Evolutionary conservation across 306 rosid genomes (phyloP), one percentile per base, ranked within the genome.

Genomic region (Quercus alba): DNA sequence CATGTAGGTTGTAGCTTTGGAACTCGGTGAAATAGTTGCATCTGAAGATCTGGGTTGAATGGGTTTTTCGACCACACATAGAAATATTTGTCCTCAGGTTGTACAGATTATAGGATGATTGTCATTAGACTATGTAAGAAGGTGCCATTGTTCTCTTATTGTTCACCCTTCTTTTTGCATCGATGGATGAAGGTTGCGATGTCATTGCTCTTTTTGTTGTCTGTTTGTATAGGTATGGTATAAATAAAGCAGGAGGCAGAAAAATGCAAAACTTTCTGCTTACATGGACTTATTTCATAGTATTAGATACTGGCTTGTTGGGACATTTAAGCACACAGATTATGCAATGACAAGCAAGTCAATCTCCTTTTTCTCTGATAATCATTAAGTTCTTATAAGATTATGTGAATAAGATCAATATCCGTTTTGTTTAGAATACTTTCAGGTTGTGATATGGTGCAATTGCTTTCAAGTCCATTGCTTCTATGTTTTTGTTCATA

Each of bases 1-100:
- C 97, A 94, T 77, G 87, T 92, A 5, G 92, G 97, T 64, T 88
- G 86, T 85, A 91, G 98, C 89, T 94, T 94, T 20, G 93, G 93
- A 44, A 87, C 90, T 20, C 87, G 91, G 89, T 89, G 77, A 83
- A 73, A 2, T 30, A 19, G 57, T 51, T 28, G 46, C 81, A 68
- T 80, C 85, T 82, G 84, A 85, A 49, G 54, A 81, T 81, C 80
- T 78, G 83, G 80, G 76, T 54, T 79, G 44, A 75, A 81, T 35
- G 58, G 75, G 78, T 66, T 58, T 74, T 89, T 87, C 85, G 86
- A 81, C 82, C 87, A 92, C 90, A 89, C 83, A 87, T 82, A 81
- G 71, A 72, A 77, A 73, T 38, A 69, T 66, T 55, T n/a, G 81
- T 62, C 52, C 85, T 86, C 84, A 78, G 77, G 58, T 81, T 90